These are phyloP conservation scores for Xylaria intraflava DNA, from an alignment of 495 filamentous ascomycete species.

Conservation along the genomic window DNA sequence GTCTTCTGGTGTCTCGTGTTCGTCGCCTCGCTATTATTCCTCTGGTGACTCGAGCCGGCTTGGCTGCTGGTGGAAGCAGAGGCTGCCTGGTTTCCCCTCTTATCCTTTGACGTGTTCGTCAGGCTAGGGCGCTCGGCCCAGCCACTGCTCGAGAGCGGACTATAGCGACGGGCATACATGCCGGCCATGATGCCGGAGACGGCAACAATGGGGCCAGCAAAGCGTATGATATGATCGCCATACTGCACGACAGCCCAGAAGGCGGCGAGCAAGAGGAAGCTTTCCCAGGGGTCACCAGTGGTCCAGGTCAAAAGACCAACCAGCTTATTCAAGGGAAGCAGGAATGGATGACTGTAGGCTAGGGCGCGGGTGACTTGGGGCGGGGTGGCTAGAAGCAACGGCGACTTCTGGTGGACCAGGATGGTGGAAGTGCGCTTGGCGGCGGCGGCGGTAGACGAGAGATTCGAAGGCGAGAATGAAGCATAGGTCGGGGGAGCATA, in stretches of 20 bases:
- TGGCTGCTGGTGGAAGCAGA: slow-evolving; percentile 33
- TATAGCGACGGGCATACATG: slow-evolving; percentile 90
- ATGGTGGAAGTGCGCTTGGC: slow-evolving; percentile 79
- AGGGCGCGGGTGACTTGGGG: slow-evolving; percentile 87
- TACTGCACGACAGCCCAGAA: slow-evolving; percentile 88
- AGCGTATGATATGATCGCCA: slow-evolving; percentile 70
- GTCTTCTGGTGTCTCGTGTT: slow-evolving; percentile 69
- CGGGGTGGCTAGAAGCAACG: slow-evolving; percentile 85
- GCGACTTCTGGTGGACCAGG: slow-evolving; percentile 93
- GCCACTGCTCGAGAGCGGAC: slow-evolving; percentile 78
- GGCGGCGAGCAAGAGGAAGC: slow-evolving; percentile 74
- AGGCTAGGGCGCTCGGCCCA: slow-evolving; percentile 47
- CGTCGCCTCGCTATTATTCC: slow-evolving; percentile 51
- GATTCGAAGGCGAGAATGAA: slow-evolving; percentile 77
- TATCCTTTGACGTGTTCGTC: slow-evolving; percentile 29
- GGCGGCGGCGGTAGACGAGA: slow-evolving; percentile 50
- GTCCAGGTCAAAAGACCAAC: slow-evolving; percentile 88
- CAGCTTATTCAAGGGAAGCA: slow-evolving; percentile 76
- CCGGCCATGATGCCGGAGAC: slow-evolving; percentile 74
- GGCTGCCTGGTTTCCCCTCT: slow-evolving; percentile 45
- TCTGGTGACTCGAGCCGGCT: slow-evolving; percentile 41
- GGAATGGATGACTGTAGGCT: slow-evolving; percentile 89
- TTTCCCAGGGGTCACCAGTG: slow-evolving; percentile 88
- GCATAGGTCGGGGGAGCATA: slow-evolving; percentile 67
- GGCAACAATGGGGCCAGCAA: slow-evolving; percentile 74